Base-by-base conservation (phyloP, 108 stramenopile species). In the Mediolabrus comicus region DNA sequence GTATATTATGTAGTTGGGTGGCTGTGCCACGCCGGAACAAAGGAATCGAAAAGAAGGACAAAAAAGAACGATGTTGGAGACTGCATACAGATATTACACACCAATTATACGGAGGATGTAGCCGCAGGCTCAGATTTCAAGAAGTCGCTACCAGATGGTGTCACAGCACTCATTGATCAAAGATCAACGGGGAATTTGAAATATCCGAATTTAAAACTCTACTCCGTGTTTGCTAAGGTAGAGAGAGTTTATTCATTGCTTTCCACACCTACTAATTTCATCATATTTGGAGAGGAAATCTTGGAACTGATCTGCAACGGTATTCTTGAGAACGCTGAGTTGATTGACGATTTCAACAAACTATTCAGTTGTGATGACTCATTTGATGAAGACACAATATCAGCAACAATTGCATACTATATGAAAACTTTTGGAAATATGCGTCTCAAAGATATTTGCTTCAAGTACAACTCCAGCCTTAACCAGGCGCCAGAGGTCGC, bases 1-100 rank as follows among this genome's bases (percentile, higher is more conserved):
- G 63, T 64, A 3, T 64, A 64, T 64, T 64, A 64, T 51, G 28
- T 64, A 10, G 30, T 39, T 64, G 63, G 63, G 3, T 64, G 24
- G 11, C 16, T 64, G 19, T 64, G 43, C 39, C 25, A 49, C 33
- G 63, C 63, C 16, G 63, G 43, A 13, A 7, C 7, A 17, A 64
- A 46, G 16, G 63, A 39, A 7, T 10, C 63, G 8, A n/a, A 22
- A 17, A 26, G 25, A 30, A 10, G 43, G 2, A 46, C 13, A 6
- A 27, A 27, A 17, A 14, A 16, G 12, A 39, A 24, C 4, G 24
- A 30, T 35, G 35, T 34, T 14, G 39, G 39, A 41, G 14, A 41
- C 11, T 41, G 39, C 39, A 41, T 41, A 11, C 11, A 41, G 14
- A 14, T 14, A 41, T 41, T 41, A 14, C 12, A 41, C 14, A 14